Evolutionary conservation across 345 rosid species (phyloP), one percentile per base, ranked within the genome.

Genomic region (Lepidium africanum): DNA sequence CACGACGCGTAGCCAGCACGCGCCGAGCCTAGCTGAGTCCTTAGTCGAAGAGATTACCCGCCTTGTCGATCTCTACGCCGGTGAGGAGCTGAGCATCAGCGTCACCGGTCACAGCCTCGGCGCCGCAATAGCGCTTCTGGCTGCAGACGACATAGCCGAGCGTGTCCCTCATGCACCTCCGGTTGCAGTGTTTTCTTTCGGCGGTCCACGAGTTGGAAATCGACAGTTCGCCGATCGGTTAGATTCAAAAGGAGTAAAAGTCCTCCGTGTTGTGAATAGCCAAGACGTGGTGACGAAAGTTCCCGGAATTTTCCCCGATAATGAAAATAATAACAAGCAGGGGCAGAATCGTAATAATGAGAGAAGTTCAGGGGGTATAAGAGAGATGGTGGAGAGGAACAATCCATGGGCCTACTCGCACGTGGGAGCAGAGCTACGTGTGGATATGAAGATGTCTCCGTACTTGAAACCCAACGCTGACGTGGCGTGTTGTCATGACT

Each of bases 61-160:
- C 7, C 78, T 91, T 14, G 67, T 81, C 5, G 76, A 85, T 7
- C 47, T 66, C 15, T 94, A 91, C 75, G 78, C 84, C 10, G 88
- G 87, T 2, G 98, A 87, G 79, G 78, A 82, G 5, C 61, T 94
- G 0, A 94, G 99, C 77, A 85, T 91, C 3, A 94, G 92, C 10
- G 74, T 94, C 32, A 91, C 96, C 1, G 99, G 99, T 0, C 99
- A 94, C 69, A 91, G 99, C 43, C 90, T 94, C 3, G 99, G 99
- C 0, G 99, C 99, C 0, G 99, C 99, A 7, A 77, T 94, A 0
- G 91, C 99, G 0, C 74, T 86, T 3, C 77, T 94, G 2, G 90
- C 87, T 1, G 97, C 95, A 4, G 82, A 84, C 6, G 92, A 91
- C 50, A 66, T 94, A 4, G 87, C 84, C 5, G 72, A 84, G 0